Base-by-base conservation (phyloP, 2,329 filamentous ascomycete genomes). In the Monosporascus sp. region DNA sequence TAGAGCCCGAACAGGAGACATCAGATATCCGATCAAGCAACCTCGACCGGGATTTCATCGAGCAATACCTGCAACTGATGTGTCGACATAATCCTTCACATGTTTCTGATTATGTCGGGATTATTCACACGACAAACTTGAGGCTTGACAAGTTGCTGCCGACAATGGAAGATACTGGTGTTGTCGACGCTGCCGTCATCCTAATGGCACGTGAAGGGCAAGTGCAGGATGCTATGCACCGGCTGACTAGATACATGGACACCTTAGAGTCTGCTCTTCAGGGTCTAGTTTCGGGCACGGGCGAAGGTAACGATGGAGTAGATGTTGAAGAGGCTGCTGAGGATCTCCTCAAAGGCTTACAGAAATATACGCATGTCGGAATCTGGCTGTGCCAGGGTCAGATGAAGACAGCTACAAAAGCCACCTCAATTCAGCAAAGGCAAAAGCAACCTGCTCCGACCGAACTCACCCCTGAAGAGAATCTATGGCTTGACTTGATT, bases 331-430 rank as follows among this genome's bases (percentile, higher is more conserved):
- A 86, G 57, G 82, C 88, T 0, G 83, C 87, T 0, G 82, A 87
- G 52, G 87, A 92, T 52, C 77, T 96, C 1, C 77, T 96, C 4
- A 81, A 84, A 53, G 85, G 87, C 1, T 74, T 99, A 18, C 86
- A 95, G 56, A 97, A 96, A 67, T 97, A 96, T 70, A 84, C 87
- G 1, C 86, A 91, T 58, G 90, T 99, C 1, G 94, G 95, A 15
- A 93, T 96, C 49, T 99, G 94, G 94, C 76, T 99, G 14, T 97
- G 94, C 62, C 90, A 95, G 70, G 84, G 87, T 1, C 90, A 96
- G 66, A 90, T 83, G 48, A 89, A 87, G 63, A 81, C 79, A 0
- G 70, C 75, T 6, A 78, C 74, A 54, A 71, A 72, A 54, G 62
- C 67, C 50, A 75, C 69, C 58, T 68, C 71, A 20, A 71, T 80